A percentile compares a stretch with the other conserved stretches of the same genome.
phyloP scores from a whole-genome alignment of 768 basidiomycete genomes.

The Rhizopogon vulgaris region DNA sequence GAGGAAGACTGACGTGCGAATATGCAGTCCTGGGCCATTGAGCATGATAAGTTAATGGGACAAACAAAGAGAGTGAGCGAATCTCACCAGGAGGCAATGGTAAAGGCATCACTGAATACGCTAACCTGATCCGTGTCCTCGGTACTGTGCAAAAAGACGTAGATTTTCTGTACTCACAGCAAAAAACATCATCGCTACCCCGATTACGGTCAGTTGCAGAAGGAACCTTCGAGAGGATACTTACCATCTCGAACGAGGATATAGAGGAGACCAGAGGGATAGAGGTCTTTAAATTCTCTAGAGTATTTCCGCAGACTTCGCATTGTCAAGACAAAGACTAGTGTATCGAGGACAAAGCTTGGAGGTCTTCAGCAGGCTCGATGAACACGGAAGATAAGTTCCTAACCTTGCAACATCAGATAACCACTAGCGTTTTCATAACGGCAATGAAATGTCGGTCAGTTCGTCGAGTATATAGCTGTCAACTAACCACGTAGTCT shows the following conservation, averaged over 20 bases:
- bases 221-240: not conserved
- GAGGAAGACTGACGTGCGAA: not conserved
- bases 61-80: not conserved
- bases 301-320: slow-evolving; percentile 3
- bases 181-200: slow-evolving; percentile 5
- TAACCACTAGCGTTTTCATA: slow-evolving; percentile 4
- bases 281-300: not conserved
- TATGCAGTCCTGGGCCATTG: not conserved
- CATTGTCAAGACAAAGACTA: slow-evolving; percentile 2
- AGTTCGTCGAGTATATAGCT: not conserved
- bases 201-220: not conserved
- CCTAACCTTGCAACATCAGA: slow-evolving; percentile 3
- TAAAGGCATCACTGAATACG: not conserved
- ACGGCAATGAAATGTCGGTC: not conserved
- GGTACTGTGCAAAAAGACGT: not conserved
- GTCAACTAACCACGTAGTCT: not conserved
- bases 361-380: not conserved
- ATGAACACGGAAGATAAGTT: not conserved
- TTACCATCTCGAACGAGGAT: slow-evolving; percentile 20
- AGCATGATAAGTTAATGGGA: not conserved
- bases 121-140: slow-evolving; percentile 1
- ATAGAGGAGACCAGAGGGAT: slow-evolving; percentile 8
- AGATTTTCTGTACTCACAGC: not conserved
- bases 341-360: slow-evolving; percentile 14
- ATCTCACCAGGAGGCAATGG: slow-evolving; percentile 3